Conservation (phyloP, 2,329 filamentous ascomycete genomes). For the Venturia carpophila region DNA sequence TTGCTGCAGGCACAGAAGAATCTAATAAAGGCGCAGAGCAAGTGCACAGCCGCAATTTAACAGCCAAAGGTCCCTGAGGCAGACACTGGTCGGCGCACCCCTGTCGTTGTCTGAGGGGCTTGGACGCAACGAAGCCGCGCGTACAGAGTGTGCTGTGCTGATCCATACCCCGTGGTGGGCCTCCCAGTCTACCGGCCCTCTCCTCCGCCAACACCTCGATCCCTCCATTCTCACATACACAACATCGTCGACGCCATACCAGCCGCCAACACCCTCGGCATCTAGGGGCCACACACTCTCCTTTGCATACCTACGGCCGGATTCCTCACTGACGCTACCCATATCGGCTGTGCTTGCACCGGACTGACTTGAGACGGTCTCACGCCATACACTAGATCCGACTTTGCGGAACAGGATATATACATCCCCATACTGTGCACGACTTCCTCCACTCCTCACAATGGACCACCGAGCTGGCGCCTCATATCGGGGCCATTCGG, state of each 20-base stretch:
- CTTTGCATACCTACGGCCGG: background rate
- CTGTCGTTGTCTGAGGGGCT: background rate
- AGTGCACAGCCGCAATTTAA: constrained; percentile 3
- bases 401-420: background rate
- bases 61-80: background rate
- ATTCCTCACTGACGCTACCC: background rate
- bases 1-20: background rate
- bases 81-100: background rate
- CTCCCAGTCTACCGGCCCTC: background rate
- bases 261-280: background rate
- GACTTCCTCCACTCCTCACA: background rate
- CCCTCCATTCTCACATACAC: background rate
- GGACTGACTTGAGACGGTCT: background rate
- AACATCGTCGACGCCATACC: background rate
- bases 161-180: background rate
- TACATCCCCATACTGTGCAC: background rate
- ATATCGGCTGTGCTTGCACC: background rate
- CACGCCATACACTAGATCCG: background rate
- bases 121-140: constrained; percentile 5
- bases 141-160: background rate
- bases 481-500: background rate
- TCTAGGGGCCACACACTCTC: background rate
- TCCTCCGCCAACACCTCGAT: background rate
- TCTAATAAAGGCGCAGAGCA: constrained; percentile 5
- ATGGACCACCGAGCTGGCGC: constrained; percentile 6